Conservation (phyloP, 2,329 filamentous ascomycete genomes). For the Aureobasidium lini region DNA sequence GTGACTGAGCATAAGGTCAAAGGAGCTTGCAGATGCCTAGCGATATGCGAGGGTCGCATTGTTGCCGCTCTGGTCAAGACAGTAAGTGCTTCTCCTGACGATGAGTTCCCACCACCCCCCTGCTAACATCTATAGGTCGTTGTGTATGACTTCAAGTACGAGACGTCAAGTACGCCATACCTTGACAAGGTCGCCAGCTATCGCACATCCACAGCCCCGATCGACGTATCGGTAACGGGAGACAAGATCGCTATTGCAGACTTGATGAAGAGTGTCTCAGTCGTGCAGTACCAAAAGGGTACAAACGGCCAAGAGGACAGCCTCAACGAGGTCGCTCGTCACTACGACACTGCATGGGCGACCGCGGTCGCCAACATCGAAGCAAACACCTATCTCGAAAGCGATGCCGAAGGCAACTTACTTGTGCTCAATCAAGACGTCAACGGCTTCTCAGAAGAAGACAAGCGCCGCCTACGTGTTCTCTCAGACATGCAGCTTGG, state of each 20-base stretch:
- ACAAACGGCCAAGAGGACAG: constrained; percentile 47
- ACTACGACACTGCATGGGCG: constrained; percentile 74
- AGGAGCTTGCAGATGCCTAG: constrained; percentile 73
- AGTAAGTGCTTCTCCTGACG: constrained; percentile 37
- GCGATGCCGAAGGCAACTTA: constrained; percentile 82
- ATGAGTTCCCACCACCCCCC: background rate
- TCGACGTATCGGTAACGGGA: constrained; percentile 68
- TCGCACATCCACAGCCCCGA: constrained; percentile 73
- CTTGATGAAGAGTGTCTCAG: constrained; percentile 82
- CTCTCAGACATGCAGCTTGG: constrained; percentile 79
- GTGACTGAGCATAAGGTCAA: constrained; percentile 63
- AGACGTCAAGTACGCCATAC: constrained; percentile 43
- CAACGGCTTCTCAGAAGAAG: constrained; percentile 65
- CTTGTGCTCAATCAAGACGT: constrained; percentile 68
- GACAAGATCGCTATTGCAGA: constrained; percentile 78
- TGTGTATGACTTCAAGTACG: constrained; percentile 51
- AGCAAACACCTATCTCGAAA: constrained; percentile 68
- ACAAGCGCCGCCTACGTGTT: constrained; percentile 61
- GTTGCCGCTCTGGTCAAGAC: constrained; percentile 88
- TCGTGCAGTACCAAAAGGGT: constrained; percentile 63
- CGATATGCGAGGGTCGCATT: constrained; percentile 66
- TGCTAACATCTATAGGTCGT: constrained; percentile 41
- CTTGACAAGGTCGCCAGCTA: constrained; percentile 69
- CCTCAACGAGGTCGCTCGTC: constrained; percentile 67
- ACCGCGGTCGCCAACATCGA: constrained; percentile 70